phyloP scores from a whole-genome alignment of 2,329 filamentous ascomycete genomes.

The Exophiala sp. region DNA sequence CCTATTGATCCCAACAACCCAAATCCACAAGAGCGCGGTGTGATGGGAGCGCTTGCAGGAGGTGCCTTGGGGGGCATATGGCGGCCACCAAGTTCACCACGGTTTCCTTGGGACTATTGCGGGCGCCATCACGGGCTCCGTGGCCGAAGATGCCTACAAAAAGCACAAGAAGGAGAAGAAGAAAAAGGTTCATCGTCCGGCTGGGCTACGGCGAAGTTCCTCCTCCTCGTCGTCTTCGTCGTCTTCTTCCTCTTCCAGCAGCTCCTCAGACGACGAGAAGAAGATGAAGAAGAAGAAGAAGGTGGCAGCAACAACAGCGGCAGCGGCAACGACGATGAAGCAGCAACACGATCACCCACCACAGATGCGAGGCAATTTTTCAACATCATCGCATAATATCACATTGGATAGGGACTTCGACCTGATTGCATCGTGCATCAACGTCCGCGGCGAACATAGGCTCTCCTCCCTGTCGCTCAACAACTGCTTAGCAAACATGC shows the following conservation, averaged over 20 bases:
- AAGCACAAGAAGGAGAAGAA: conserved; percentile 31
- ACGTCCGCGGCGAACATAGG: conserved; percentile 32
- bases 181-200: conserved; percentile 9
- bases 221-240: conserved; percentile 12
- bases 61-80: conserved; percentile 44
- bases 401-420: conserved; percentile 34
- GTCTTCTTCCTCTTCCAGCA: conserved; percentile 19
- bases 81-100: conserved; percentile 43
- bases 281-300: conserved; percentile 23
- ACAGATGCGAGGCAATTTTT: conserved; percentile 36
- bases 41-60: conserved; percentile 44
- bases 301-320: not conserved
- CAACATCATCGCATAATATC: conserved; percentile 32
- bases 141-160: conserved; percentile 42
- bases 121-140: conserved; percentile 43
- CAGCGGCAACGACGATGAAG: not conserved
- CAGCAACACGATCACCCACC: no score
- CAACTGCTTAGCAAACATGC: conserved; percentile 35
- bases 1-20: conserved; percentile 40
- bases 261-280: conserved; percentile 25
- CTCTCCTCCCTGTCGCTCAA: conserved; percentile 36
- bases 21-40: conserved; percentile 37
- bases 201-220: conserved; percentile 15
- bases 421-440: conserved; percentile 36
- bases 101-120: conserved; percentile 45